A percentile compares a stretch with the other conserved stretches of the same genome.
Conservation (phyloP, 495 filamentous ascomycete species). For the Jackrogersella multiformis region DNA sequence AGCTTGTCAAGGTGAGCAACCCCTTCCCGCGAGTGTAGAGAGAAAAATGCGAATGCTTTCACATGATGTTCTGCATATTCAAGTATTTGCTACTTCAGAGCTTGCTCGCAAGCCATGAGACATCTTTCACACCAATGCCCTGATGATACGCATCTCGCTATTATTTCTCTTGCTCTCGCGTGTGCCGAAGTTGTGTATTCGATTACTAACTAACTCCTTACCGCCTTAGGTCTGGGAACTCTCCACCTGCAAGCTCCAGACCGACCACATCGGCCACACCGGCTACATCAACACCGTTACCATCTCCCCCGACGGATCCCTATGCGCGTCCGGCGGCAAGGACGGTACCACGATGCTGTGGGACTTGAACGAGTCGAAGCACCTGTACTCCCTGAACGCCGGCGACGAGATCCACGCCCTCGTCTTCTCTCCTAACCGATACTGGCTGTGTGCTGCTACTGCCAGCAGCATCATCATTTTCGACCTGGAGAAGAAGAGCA, state of each 20-base stretch:
- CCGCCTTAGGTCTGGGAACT: constrained; percentile 93
- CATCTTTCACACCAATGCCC: constrained; percentile 85
- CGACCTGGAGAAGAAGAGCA: constrained; percentile 99
- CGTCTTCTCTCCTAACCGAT: constrained; percentile 99
- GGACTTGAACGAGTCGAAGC: constrained; percentile 99
- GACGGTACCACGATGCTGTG: constrained; percentile 99
- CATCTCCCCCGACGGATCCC: constrained; percentile 98
- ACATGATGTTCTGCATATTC: constrained; percentile 87
- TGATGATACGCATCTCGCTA: constrained; percentile 65
- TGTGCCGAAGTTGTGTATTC: constrained; percentile 1
- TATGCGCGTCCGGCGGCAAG: constrained; percentile 99
- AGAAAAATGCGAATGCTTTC: constrained; percentile 22
- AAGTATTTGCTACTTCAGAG: constrained; percentile 99
- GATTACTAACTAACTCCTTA: constrained; percentile 24
- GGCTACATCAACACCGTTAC: constrained; percentile 99
- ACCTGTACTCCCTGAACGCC: constrained; percentile 99
- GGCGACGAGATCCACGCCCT: constrained; percentile 99
- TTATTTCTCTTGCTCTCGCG: constrained; percentile 34
- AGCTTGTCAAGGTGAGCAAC: constrained; percentile 95
- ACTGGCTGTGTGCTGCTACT: constrained; percentile 99
- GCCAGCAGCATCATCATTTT: constrained; percentile 99
- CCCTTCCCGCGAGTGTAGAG: not conserved
- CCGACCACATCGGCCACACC: constrained; percentile 99
- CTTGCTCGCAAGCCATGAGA: constrained; percentile 89
- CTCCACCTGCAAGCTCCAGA: constrained; percentile 98